Evolutionary conservation across 352 stramenopile genomes (phyloP).

Genomic region (Phytophthora parvispora): DNA sequence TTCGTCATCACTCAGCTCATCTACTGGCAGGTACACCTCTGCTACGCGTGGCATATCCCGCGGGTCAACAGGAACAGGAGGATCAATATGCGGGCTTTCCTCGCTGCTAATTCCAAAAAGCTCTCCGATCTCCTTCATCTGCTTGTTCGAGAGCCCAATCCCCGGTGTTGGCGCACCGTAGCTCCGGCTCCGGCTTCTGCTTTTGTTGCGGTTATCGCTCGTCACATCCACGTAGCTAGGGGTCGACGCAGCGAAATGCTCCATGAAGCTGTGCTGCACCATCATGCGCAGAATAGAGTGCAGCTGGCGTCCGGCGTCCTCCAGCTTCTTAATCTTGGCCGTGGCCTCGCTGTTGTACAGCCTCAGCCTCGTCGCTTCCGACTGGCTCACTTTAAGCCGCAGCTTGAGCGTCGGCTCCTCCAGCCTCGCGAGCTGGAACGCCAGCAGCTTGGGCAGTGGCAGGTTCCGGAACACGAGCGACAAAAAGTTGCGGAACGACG

Average conservation of each 20-base stretch:
- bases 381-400: constrained; percentile 73
- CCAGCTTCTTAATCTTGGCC: constrained; percentile 68
- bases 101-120: constrained; percentile 58
- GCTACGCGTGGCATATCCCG: constrained; percentile 41
- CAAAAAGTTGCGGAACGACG: constrained; percentile 85
- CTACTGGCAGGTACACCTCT: constrained; percentile 39
- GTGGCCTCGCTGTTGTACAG: constrained; percentile 60
- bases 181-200: constrained; percentile 32
- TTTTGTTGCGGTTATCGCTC: constrained; percentile 29
- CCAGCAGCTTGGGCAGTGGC: constrained; percentile 79
- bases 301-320: constrained; percentile 68
- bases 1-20: constrained; percentile 40
- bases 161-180: constrained; percentile 20
- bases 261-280: constrained; percentile 75
- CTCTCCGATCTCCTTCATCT: constrained; percentile 62
- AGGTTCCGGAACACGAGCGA: constrained; percentile 81
- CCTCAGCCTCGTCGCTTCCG: constrained; percentile 74
- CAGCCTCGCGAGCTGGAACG: constrained; percentile 75
- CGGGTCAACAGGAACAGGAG: constrained; percentile 17
- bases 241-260: constrained; percentile 56
- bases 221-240: constrained; percentile 20
- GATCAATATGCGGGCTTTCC: constrained; percentile 14
- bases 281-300: constrained; percentile 70
- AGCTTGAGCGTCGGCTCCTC: constrained; percentile 80
- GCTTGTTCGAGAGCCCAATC: constrained; percentile 46